Evolutionary conservation across 164 flowering plant species (phyloP).

Genomic region (Umbilicus rupestris): DNA sequence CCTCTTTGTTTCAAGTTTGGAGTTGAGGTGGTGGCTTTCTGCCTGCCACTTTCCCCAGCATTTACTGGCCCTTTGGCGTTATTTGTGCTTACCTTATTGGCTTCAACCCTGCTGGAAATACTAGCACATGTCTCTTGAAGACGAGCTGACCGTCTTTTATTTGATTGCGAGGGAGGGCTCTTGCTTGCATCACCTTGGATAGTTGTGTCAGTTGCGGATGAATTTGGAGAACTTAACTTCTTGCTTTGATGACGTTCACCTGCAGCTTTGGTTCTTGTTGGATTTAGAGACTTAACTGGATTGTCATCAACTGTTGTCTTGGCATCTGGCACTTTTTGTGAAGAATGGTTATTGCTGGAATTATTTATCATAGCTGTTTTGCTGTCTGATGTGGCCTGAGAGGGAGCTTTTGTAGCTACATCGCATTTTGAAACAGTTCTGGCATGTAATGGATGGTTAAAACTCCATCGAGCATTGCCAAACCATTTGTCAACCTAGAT

Average conservation of each 20-base stretch:
- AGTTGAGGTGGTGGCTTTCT: constrained; percentile 12
- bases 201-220: not conserved
- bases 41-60: constrained; percentile 11
- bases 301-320: not conserved
- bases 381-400: not conserved
- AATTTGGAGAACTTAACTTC: not conserved
- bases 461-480: constrained; percentile 69
- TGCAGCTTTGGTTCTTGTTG: constrained; percentile 14
- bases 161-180: constrained; percentile 5
- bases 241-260: not conserved
- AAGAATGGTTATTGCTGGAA: not conserved
- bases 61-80: not conserved
- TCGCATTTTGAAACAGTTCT: constrained; percentile 2
- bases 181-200: constrained; percentile 12
- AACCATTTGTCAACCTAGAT: constrained; percentile 81
- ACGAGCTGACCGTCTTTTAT: not conserved
- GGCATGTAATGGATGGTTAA: constrained; percentile 21
- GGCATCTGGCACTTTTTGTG: not conserved
- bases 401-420: not conserved
- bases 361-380: not conserved
- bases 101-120: constrained; percentile 6
- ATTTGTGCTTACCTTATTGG: too few species aligned
- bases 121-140: constrained; percentile 4
- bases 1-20: not conserved
- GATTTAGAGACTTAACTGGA: constrained; percentile 6